Evolutionary conservation across 2,329 filamentous ascomycete genomes (phyloP).

Genomic region (Didymella keratinophila): DNA sequence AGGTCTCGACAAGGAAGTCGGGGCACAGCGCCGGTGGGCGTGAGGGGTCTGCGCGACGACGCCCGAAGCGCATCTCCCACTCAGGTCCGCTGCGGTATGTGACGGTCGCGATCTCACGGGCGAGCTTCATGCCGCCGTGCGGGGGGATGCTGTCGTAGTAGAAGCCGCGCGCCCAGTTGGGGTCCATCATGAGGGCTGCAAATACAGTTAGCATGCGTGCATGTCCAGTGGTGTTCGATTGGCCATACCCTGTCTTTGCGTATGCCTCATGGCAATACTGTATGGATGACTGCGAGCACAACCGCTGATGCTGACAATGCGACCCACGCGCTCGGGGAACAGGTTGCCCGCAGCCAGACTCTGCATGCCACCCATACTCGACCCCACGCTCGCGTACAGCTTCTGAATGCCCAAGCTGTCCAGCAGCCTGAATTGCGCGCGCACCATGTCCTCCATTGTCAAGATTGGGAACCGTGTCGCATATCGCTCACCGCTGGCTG

Average conservation of each 20-base stretch:
- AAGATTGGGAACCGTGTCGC: conserved; percentile 95
- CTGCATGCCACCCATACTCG: conserved; percentile 99
- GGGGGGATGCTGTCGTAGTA: conserved; percentile 86
- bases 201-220: conserved; percentile 14
- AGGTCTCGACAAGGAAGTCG: conserved; percentile 97
- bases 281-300: conserved; percentile 96
- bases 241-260: conserved; percentile 76
- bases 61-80: conserved; percentile 94
- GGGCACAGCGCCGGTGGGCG: conserved; percentile 94
- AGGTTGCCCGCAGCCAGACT: conserved; percentile 85
- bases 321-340: conserved; percentile 81
- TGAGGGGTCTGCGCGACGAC: conserved; percentile 82
- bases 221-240: not conserved
- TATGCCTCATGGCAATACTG: conserved; percentile 98
- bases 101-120: conserved; percentile 95
- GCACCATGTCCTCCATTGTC: conserved; percentile 97
- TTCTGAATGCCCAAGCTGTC: conserved; percentile 78
- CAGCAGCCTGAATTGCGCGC: conserved; percentile 89
- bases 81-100: conserved; percentile 96
- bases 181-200: conserved; percentile 94
- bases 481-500: conserved; percentile 85
- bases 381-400: conserved; percentile 90
- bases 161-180: conserved; percentile 93
- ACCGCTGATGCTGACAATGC: conserved; percentile 88
- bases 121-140: conserved; percentile 96